Evolutionary conservation across 208 protist genomes (phyloP).

Genomic region (Trypanosoma conorhini): DNA sequence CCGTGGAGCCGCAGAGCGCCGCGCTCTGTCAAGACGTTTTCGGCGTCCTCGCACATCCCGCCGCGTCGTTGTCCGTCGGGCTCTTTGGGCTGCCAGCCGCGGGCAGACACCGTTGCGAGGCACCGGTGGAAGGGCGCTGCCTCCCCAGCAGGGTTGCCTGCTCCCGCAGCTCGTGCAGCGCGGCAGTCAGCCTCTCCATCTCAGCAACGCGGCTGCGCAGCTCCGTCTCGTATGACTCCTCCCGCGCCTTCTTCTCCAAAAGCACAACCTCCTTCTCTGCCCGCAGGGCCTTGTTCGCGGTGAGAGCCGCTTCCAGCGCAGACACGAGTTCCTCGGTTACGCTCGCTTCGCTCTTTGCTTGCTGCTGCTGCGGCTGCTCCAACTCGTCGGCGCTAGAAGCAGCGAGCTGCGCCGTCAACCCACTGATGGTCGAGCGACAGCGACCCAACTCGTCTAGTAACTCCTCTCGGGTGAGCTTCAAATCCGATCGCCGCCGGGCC

Average conservation of each 20-base stretch:
- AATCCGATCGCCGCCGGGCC: conserved; percentile 29
- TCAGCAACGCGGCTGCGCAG: conserved; percentile 23
- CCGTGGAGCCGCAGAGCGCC: not conserved
- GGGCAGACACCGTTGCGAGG: not conserved
- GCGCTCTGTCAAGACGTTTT: not conserved
- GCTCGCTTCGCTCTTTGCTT: not conserved
- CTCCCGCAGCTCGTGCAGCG: conserved; percentile 20
- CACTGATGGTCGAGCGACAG: conserved; percentile 5
- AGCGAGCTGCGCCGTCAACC: not conserved
- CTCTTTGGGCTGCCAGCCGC: not conserved
- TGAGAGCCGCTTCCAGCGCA: conserved; percentile 22
- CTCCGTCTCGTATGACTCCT: conserved; percentile 27
- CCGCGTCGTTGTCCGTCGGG: not conserved
- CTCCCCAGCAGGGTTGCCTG: conserved; percentile 8
- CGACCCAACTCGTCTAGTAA: conserved; percentile 13
- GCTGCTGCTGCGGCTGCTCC: not conserved
- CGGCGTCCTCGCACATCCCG: not conserved
- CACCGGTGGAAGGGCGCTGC: not conserved
- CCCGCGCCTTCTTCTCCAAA: conserved; percentile 15
- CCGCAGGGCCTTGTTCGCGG: conserved; percentile 15
- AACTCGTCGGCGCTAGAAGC: not conserved
- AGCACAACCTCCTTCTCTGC: conserved; percentile 21
- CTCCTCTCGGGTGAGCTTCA: conserved; percentile 21
- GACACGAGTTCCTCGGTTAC: conserved; percentile 19
- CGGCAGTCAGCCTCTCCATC: conserved; percentile 23